Conservation (phyloP, 495 filamentous ascomycete species). For the Talaromyces proteolyticus region DNA sequence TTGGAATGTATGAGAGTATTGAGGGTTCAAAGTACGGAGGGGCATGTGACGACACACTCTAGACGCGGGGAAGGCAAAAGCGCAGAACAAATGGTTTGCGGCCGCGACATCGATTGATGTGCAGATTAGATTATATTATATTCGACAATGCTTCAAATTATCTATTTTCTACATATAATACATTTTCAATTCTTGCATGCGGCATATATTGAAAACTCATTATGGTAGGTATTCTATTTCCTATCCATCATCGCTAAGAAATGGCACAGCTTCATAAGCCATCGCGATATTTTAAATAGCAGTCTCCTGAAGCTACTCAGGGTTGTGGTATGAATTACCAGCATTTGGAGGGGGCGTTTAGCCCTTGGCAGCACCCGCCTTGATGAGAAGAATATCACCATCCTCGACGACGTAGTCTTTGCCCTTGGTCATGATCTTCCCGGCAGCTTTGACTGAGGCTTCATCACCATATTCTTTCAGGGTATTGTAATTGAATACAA, state of each 20-base stretch:
- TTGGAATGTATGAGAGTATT: no score
- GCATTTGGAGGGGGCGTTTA: no score
- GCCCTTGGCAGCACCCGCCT: conserved; percentile 88
- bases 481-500: conserved; percentile 77
- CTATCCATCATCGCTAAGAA: not conserved
- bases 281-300: not conserved
- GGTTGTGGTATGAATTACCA: not conserved
- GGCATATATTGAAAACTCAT: not conserved
- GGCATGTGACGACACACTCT: no score
- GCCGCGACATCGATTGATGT: not conserved
- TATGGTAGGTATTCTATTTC: conserved; percentile 6
- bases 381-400: conserved; percentile 70
- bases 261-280: not conserved
- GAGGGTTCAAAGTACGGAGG: no score
- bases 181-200: not conserved
- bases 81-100: no score
- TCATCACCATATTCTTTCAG: conserved; percentile 88
- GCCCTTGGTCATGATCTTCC: conserved; percentile 97
- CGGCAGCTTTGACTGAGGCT: conserved; percentile 78
- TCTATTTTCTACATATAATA: not conserved
- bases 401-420: conserved; percentile 80
- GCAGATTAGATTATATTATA: no score
- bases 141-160: no score
- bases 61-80: no score
- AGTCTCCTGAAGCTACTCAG: not conserved